Evolutionary conservation across 495 filamentous ascomycete species (phyloP).

Genomic region (Hypoxylon fuscum): DNA sequence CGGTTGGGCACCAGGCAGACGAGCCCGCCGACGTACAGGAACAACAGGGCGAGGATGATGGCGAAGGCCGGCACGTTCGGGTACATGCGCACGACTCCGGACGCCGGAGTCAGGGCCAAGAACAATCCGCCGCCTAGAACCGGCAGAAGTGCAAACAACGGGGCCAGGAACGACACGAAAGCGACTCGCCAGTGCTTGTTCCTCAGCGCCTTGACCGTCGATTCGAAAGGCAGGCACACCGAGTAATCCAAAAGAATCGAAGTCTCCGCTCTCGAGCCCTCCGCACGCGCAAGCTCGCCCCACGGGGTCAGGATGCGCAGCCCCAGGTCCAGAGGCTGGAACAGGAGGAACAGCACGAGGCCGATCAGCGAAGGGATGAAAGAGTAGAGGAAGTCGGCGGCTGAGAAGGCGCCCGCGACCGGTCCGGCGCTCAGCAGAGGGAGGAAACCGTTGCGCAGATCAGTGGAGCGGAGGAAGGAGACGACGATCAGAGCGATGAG

Average conservation of each 20-base stretch:
- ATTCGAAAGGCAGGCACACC: conserved; percentile 68
- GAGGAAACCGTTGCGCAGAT: conserved; percentile 71
- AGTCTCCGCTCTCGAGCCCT: conserved; percentile 70
- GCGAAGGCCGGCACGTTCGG: conserved; percentile 75
- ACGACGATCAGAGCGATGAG: conserved; percentile 78
- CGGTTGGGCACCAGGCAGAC: conserved; percentile 62
- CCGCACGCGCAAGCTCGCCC: conserved; percentile 64
- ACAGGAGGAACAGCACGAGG: conserved; percentile 76
- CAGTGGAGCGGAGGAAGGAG: conserved; percentile 74
- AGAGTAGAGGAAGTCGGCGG: conserved; percentile 87
- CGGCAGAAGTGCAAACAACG: conserved; percentile 72
- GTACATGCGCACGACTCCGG: conserved; percentile 68
- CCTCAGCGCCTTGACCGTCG: conserved; percentile 66
- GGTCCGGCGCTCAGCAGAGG: conserved; percentile 71
- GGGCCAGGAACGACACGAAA: conserved; percentile 69
- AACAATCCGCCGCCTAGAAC: conserved; percentile 82
- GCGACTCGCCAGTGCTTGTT: conserved; percentile 78
- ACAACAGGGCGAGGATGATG: conserved; percentile 72
- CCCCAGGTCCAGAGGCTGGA: conserved; percentile 78
- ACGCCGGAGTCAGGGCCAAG: conserved; percentile 72
- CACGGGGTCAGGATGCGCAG: conserved; percentile 81
- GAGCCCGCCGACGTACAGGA: conserved; percentile 67
- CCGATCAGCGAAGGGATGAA: conserved; percentile 83
- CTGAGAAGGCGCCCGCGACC: conserved; percentile 72
- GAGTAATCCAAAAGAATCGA: conserved; percentile 80